phyloP scores from a whole-genome alignment of 2,329 filamentous ascomycete genomes.

The Cercospora sp. region DNA sequence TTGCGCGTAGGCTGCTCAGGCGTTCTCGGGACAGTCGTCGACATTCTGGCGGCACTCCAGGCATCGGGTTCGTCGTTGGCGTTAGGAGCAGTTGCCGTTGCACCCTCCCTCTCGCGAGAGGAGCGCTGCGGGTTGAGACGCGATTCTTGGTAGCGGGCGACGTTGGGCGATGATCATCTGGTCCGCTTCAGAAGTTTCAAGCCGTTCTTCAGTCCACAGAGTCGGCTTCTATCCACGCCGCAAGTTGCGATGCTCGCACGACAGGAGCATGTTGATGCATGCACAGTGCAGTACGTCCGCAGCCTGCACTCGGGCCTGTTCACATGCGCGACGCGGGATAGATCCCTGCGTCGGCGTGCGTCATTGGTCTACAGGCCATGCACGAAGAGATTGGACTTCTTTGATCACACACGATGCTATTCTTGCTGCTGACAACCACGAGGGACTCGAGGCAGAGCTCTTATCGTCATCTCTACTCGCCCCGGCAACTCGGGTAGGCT shows the following conservation, averaged over 20 bases:
- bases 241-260: not conserved
- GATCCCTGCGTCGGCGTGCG: conserved; percentile 1
- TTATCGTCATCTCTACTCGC: not conserved
- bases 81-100: conserved; percentile 2
- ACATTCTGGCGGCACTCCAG: conserved; percentile 23
- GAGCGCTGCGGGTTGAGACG: not conserved
- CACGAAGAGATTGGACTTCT: not conserved
- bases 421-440: not conserved
- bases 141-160: not conserved
- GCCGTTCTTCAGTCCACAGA: not conserved
- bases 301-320: conserved; percentile 1
- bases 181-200: not conserved
- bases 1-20: conserved; percentile 32
- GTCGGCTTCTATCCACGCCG: not conserved
- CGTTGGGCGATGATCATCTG: conserved; percentile 4
- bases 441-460: not conserved
- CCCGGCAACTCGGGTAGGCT: not conserved
- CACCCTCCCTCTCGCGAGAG: not conserved
- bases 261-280: not conserved
- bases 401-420: not conserved
- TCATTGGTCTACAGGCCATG: conserved; percentile 1
- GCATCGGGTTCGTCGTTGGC: not conserved
- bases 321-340: not conserved
- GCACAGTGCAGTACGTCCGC: not conserved
- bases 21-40: conserved; percentile 32